Evolutionary conservation across 306 rosid species (phyloP).

Genomic region (Erythrophleum fordii): DNA sequence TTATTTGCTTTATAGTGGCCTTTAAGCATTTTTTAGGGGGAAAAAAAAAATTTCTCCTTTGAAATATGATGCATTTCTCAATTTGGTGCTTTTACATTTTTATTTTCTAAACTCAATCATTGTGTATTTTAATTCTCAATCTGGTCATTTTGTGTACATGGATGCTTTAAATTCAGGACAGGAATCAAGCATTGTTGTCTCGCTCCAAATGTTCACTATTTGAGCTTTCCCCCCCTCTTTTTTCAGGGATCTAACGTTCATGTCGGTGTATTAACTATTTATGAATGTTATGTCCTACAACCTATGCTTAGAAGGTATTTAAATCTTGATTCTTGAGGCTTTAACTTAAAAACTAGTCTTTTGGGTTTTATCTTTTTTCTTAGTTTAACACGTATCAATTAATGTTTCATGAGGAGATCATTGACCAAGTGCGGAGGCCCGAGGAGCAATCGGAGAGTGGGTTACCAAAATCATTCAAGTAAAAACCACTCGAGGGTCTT

Average conservation of each 20-base stretch:
- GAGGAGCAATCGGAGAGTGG: no score
- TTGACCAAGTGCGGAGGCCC: no score
- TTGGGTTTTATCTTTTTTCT: neutral
- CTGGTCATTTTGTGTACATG: neutral
- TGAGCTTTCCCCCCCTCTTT: neutral
- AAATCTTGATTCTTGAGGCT: neutral
- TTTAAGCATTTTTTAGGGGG: neutral
- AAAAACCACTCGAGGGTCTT: no score
- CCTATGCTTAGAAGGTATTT: neutral
- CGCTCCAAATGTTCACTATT: neutral
- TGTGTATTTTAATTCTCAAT: slow-evolving; percentile 10
- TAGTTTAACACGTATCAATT: neutral
- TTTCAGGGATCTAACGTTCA: neutral
- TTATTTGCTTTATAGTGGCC: slow-evolving; percentile 7
- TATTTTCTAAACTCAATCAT: neutral
- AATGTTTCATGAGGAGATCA: no score
- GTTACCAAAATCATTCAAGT: no score
- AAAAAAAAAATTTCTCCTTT: neutral
- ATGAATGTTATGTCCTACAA: neutral
- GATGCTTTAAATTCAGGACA: slow-evolving; percentile 24
- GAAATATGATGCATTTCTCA: slow-evolving; percentile 21
- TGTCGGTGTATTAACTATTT: neutral
- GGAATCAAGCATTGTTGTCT: neutral
- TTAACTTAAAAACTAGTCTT: neutral
- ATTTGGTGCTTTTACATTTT: slow-evolving; percentile 9